A percentile compares a stretch with the other conserved stretches of the same genome.
These are phyloP conservation scores for Nephelium lappaceum DNA, from an alignment of 345 rosid species.

Conservation along the genomic window DNA sequence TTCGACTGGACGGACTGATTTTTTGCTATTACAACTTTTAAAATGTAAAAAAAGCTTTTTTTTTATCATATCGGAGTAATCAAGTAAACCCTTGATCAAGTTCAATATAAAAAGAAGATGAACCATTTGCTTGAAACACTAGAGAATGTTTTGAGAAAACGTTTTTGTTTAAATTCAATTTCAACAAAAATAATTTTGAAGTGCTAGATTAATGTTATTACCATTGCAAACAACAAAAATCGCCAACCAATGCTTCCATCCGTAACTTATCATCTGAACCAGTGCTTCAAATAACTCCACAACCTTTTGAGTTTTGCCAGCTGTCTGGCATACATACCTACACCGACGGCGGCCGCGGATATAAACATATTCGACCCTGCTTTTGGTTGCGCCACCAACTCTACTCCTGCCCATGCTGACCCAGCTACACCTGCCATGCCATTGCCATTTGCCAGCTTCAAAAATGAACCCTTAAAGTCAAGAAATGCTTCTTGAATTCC, in stretches of 20 bases:
- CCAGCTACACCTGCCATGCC: constrained; percentile 39
- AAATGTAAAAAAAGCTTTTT: too few relatives aligned
- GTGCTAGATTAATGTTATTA: too few relatives aligned
- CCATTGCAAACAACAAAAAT: background rate
- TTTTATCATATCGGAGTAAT: too few relatives aligned
- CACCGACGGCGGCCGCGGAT: constrained; percentile 59
- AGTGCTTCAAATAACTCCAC: constrained; percentile 51
- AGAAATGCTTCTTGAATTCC: too few relatives aligned
- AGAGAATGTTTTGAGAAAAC: too few relatives aligned
- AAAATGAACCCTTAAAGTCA: background rate
- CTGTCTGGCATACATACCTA: constrained; percentile 58
- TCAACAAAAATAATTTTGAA: too few relatives aligned
- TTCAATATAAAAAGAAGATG: too few relatives aligned
- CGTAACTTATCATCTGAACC: constrained; percentile 53
- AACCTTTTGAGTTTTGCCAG: constrained; percentile 51
- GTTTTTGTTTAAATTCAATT: too few relatives aligned
- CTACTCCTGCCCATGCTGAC: constrained; percentile 55
- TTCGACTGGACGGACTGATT: too few relatives aligned
- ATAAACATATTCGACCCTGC: constrained; percentile 44
- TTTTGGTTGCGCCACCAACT: constrained; percentile 40
- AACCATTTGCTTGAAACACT: too few relatives aligned
- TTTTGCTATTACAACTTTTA: too few relatives aligned
- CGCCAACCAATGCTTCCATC: background rate
- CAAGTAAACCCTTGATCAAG: too few relatives aligned
- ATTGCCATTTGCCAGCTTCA: background rate